These are phyloP conservation scores for Cladosporium oxysporum DNA, from an alignment of 2,329 filamentous ascomycete genomes.

Conservation along the genomic window DNA sequence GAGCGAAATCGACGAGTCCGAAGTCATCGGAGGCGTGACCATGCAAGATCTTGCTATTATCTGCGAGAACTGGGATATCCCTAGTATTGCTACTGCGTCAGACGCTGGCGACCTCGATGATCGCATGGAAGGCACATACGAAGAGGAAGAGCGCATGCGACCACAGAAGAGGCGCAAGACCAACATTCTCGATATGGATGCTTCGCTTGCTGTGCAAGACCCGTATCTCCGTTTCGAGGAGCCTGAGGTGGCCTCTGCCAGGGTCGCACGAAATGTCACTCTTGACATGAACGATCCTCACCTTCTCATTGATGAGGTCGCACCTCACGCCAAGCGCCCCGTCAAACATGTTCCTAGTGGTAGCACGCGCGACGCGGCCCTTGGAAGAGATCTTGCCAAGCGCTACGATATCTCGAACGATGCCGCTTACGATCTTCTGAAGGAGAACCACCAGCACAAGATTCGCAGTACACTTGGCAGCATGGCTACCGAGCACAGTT, in stretches of 20 bases:
- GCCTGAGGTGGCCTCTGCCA: slow-evolving; percentile 71
- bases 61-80: slow-evolving; percentile 80
- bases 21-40: slow-evolving; percentile 72
- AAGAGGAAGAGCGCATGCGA: slow-evolving; percentile 36
- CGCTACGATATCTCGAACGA: slow-evolving; percentile 97
- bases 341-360: slow-evolving; percentile 49
- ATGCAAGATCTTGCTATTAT: slow-evolving; percentile 81
- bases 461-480: slow-evolving; percentile 89
- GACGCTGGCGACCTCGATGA: slow-evolving; percentile 36
- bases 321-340: slow-evolving; percentile 63
- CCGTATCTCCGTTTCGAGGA: slow-evolving; percentile 66
- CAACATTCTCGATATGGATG: slow-evolving; percentile 30
- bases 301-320: slow-evolving; percentile 77
- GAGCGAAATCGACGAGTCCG: slow-evolving; percentile 58
- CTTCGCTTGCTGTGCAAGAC: slow-evolving; percentile 26
- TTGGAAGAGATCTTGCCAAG: slow-evolving; percentile 71
- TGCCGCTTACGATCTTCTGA: slow-evolving; percentile 90
- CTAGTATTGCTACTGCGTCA: slow-evolving; percentile 53
- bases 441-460: slow-evolving; percentile 96
- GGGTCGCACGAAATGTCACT: slow-evolving; percentile 74
- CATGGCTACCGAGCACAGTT: slow-evolving; percentile 88
- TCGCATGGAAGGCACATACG: slow-evolving; percentile 38
- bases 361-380: slow-evolving; percentile 66
- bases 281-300: slow-evolving; percentile 87
- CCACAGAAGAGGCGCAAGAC: slow-evolving; percentile 68